Conservation (phyloP, 2,329 filamentous ascomycete species). For the Lasiodiplodia theobromae region DNA sequence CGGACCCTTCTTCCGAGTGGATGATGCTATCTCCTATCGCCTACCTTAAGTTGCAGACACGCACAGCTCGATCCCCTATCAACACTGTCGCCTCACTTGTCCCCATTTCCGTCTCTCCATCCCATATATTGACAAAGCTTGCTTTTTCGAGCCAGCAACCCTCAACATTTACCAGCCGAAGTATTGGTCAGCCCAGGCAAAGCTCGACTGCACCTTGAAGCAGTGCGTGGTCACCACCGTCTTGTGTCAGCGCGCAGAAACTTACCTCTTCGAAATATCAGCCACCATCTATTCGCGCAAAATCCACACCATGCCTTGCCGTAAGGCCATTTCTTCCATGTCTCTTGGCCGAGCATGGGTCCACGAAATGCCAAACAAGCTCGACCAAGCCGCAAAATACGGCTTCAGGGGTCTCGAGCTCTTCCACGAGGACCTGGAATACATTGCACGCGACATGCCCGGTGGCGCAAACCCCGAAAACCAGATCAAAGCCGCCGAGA, state of each 20-base stretch:
- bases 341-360: slow-evolving; percentile 77
- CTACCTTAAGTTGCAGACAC: slow-evolving; percentile 6
- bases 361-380: slow-evolving; percentile 71
- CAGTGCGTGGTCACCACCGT: not conserved
- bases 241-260: not conserved
- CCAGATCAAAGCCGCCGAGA: slow-evolving; percentile 64
- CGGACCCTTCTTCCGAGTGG: slow-evolving; percentile 15
- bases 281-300: no score
- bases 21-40: slow-evolving; percentile 24
- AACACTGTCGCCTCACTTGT: not conserved
- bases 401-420: slow-evolving; percentile 76
- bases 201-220: not conserved
- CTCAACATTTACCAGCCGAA: not conserved
- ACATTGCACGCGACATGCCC: slow-evolving; percentile 60
- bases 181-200: not conserved
- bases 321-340: slow-evolving; percentile 76
- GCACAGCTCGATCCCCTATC: not conserved
- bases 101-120: not conserved
- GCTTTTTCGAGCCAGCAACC: not conserved
- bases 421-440: slow-evolving; percentile 78
- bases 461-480: slow-evolving; percentile 53
- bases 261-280: not conserved
- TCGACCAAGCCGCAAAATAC: slow-evolving; percentile 70
- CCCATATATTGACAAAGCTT: not conserved
- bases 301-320: slow-evolving; percentile 55